phyloP scores from a whole-genome alignment of 805 yeast genomes.

The Candida chauliodis region DNA sequence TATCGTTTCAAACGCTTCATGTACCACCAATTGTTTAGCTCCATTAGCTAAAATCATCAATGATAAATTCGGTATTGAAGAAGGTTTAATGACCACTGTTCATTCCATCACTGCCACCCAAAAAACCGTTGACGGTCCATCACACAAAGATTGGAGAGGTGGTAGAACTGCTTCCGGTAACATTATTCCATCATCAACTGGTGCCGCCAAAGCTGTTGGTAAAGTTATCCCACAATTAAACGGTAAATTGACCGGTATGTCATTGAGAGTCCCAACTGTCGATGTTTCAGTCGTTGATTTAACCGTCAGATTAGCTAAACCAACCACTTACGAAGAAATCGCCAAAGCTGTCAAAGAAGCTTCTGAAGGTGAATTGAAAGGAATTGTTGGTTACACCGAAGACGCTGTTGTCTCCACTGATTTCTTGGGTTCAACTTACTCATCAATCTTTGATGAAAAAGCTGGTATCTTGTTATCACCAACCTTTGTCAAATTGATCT shows the following conservation, averaged over 20 bases:
- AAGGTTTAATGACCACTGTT: constrained; percentile 94
- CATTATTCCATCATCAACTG: constrained; percentile 93
- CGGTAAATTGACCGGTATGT: constrained; percentile 93
- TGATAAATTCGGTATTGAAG: constrained; percentile 82
- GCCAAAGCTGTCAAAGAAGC: constrained; percentile 72
- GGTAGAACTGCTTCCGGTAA: constrained; percentile 96
- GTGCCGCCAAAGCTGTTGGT: constrained; percentile 98
- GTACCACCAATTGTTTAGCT: constrained; percentile 95
- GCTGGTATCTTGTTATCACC: constrained; percentile 89
- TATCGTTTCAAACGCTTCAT: constrained; percentile 88
- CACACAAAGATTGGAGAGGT: constrained; percentile 98
- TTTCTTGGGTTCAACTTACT: constrained; percentile 78
- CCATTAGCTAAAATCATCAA: constrained; percentile 88
- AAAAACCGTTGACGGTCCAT: constrained; percentile 95
- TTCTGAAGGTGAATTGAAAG: constrained; percentile 74
- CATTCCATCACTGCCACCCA: constrained; percentile 96
- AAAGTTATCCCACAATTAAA: constrained; percentile 87
- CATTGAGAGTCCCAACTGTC: constrained; percentile 90
- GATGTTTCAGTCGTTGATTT: constrained; percentile 93
- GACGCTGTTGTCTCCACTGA: constrained; percentile 90
- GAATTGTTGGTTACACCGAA: constrained; percentile 85
- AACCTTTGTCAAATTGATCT: constrained; percentile 83
- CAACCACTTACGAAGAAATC: constrained; percentile 81
- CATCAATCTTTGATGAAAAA: constrained; percentile 85
- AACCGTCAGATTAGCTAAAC: constrained; percentile 76